Percentiles rank a stretch among this genome's conserved stretches.
Evolutionary conservation across 192 early-diverging fungal species (phyloP).

Genomic region (Chytriomyces sp.): DNA sequence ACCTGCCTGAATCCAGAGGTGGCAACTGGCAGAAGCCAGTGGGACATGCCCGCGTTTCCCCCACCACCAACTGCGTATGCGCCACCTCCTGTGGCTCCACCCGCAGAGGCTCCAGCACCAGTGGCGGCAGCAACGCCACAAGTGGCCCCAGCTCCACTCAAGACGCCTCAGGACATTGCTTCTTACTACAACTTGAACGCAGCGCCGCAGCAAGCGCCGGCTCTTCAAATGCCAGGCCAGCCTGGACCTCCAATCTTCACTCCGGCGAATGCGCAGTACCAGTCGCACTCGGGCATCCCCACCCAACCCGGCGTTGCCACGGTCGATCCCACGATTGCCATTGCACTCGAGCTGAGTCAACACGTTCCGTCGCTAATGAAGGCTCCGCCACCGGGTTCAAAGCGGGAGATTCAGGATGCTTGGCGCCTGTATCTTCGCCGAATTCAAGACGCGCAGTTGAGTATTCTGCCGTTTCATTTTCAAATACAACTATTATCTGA

Average conservation of each 20-base stretch:
- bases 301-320: slow-evolving; percentile 27
- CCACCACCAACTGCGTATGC: slow-evolving; percentile 19
- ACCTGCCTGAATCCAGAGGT: background rate
- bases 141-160: background rate
- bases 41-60: slow-evolving; percentile 27
- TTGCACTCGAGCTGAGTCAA: slow-evolving; percentile 41
- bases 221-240: slow-evolving; percentile 21
- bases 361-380: slow-evolving; percentile 36
- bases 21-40: slow-evolving; percentile 25
- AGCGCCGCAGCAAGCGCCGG: background rate
- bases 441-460: slow-evolving; percentile 44
- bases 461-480: background rate
- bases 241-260: slow-evolving; percentile 9
- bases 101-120: background rate
- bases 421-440: slow-evolving; percentile 32
- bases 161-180: background rate
- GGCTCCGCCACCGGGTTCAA: slow-evolving; percentile 37
- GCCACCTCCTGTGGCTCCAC: background rate
- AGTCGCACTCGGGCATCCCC: slow-evolving; percentile 17
- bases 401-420: slow-evolving; percentile 21
- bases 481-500: background rate
- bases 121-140: background rate
- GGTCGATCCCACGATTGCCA: slow-evolving; percentile 39
- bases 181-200: slow-evolving; percentile 30
- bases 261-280: slow-evolving; percentile 20